These are phyloP conservation scores for Citrus mangshanensis DNA, from an alignment of 345 rosid genomes.

Conservation along the genomic window DNA sequence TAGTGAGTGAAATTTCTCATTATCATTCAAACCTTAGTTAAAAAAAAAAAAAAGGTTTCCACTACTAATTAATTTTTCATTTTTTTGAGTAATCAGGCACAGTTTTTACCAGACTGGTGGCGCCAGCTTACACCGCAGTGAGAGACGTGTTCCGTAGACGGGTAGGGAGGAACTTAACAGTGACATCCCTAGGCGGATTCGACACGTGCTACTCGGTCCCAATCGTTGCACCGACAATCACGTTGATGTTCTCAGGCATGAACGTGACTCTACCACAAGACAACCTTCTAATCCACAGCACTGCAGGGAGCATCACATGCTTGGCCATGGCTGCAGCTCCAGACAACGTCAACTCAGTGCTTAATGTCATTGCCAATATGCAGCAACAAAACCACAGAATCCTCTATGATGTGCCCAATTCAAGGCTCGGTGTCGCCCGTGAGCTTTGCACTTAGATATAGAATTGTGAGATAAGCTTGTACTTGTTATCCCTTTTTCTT, in stretches of 20 bases:
- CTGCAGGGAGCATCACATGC: slow-evolving; percentile 70
- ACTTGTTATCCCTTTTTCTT: too few relatives aligned
- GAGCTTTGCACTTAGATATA: slow-evolving; percentile 57
- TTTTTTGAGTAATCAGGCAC: slow-evolving; percentile 43
- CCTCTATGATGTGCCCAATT: slow-evolving; percentile 71
- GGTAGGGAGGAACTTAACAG: slow-evolving; percentile 38
- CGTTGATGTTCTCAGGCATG: slow-evolving; percentile 87
- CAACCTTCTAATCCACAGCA: slow-evolving; percentile 82
- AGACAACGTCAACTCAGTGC: slow-evolving; percentile 73
- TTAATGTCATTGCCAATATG: slow-evolving; percentile 91
- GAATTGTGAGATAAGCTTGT: too few relatives aligned
- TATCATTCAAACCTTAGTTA: too few relatives aligned
- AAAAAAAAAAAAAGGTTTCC: background rate
- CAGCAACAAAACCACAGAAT: slow-evolving; percentile 96
- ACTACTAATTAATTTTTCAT: background rate
- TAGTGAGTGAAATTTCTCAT: too few relatives aligned
- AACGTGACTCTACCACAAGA: slow-evolving; percentile 78
- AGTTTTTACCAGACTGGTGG: slow-evolving; percentile 69
- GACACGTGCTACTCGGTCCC: slow-evolving; percentile 91
- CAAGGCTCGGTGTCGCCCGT: slow-evolving; percentile 84
- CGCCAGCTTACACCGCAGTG: slow-evolving; percentile 72
- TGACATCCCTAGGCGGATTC: slow-evolving; percentile 81
- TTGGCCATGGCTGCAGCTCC: slow-evolving; percentile 93
- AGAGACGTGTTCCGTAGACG: slow-evolving; percentile 67
- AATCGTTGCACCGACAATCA: slow-evolving; percentile 61